These are phyloP conservation scores for Ogataea salicorniae DNA, from an alignment of 805 yeast genomes.

Conservation along the genomic window DNA sequence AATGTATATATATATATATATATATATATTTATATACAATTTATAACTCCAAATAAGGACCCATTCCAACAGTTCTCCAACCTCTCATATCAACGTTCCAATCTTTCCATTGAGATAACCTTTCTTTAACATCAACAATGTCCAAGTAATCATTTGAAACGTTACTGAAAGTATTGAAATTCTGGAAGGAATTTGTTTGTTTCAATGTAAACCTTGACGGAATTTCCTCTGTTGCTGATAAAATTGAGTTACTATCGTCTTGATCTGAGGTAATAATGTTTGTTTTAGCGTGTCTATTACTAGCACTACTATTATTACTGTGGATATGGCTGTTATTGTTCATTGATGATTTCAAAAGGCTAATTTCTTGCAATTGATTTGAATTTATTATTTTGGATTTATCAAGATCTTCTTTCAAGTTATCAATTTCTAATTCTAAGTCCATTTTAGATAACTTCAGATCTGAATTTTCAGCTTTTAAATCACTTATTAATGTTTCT, in stretches of 20 bases:
- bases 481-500: slow-evolving; percentile 3
- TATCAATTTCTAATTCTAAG: slow-evolving; percentile 36
- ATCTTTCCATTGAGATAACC: slow-evolving; percentile 67
- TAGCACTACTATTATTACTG: slow-evolving; percentile 4
- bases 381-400: no score
- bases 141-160: slow-evolving; percentile 36
- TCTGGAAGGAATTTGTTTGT: slow-evolving; percentile 14
- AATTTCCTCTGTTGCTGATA: slow-evolving; percentile 2
- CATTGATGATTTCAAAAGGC: slow-evolving; percentile 20
- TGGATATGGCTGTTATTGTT: neutral
- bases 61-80: slow-evolving; percentile 72
- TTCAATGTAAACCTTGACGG: no score
- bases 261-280: slow-evolving; percentile 8
- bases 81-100: slow-evolving; percentile 84
- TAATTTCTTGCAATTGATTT: slow-evolving; percentile 17
- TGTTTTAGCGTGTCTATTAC: slow-evolving; percentile 18
- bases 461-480: slow-evolving; percentile 22
- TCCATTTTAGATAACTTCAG: slow-evolving; percentile 24
- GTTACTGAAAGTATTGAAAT: slow-evolving; percentile 17
- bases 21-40: slow-evolving; percentile 7
- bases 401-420: slow-evolving; percentile 21
- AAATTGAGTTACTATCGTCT: neutral
- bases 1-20: neutral
- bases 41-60: slow-evolving; percentile 50
- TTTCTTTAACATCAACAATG: slow-evolving; percentile 51